Conservation (phyloP, 106 monocot genomes). For the Hemerocallis citrina region DNA sequence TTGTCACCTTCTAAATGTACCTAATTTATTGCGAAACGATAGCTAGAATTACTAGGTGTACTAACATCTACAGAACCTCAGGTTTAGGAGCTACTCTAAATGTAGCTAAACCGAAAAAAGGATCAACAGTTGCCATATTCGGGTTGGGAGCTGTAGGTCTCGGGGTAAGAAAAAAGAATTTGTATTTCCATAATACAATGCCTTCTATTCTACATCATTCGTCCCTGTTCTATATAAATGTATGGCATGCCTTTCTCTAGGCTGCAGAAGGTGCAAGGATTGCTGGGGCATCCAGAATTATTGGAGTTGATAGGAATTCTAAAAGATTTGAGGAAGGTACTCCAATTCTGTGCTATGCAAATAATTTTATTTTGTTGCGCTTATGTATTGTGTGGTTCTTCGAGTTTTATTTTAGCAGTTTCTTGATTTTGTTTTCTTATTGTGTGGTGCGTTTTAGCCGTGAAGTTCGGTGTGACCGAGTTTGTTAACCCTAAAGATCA, state of each 20-base stretch:
- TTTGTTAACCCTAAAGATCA: conserved; percentile 63
- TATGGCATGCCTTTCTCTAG: conserved; percentile 5
- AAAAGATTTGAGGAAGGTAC: conserved; percentile 28
- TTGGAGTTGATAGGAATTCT: conserved; percentile 31
- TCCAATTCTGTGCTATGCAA: background rate
- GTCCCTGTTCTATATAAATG: background rate
- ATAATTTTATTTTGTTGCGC: background rate
- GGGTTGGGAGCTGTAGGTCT: conserved; percentile 37
- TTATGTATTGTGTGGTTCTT: background rate
- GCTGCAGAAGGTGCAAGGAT: conserved; percentile 42
- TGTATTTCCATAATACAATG: no score
- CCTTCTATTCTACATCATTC: no score
- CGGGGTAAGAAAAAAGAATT: conserved; percentile 10
- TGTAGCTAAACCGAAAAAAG: conserved; percentile 33
- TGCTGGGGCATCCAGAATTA: conserved; percentile 39
- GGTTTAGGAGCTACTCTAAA: conserved; percentile 31
- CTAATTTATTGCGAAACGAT: background rate
- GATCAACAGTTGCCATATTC: conserved; percentile 26
- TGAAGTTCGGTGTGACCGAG: conserved; percentile 69
- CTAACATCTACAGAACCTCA: background rate
- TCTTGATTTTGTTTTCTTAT: background rate
- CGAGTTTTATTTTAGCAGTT: background rate
- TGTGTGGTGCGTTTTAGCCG: conserved; percentile 34
- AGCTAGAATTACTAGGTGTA: background rate
- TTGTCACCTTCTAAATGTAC: background rate